These are phyloP conservation scores for Begonia peltatifolia DNA, from an alignment of 306 rosid genomes.

Conservation along the genomic window DNA sequence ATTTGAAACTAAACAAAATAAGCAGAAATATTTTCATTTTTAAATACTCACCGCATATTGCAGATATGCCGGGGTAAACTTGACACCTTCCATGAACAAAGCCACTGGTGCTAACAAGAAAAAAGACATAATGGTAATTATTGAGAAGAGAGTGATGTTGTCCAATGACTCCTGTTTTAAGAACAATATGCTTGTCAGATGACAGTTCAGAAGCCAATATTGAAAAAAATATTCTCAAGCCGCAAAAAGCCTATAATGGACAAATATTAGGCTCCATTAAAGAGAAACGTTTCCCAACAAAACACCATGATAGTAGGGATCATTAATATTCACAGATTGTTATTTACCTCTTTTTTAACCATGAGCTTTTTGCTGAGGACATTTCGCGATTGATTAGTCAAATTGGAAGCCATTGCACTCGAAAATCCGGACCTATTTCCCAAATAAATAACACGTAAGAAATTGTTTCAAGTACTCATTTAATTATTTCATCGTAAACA, in stretches of 20 bases:
- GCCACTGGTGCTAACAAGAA: conserved; percentile 57
- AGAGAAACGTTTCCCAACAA: no score
- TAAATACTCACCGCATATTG: conserved; percentile 61
- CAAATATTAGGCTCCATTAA: no score
- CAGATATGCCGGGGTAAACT: conserved; percentile 55
- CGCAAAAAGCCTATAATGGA: no score
- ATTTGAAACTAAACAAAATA: conserved; percentile 6
- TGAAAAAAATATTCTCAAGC: no score
- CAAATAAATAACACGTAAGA: no score
- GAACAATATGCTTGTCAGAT: background rate
- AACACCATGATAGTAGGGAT: no score
- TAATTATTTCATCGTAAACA: no score
- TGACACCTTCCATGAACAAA: conserved; percentile 67
- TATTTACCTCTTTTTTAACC: conserved; percentile 47
- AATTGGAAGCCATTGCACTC: conserved; percentile 15
- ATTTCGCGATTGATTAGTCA: conserved; percentile 88
- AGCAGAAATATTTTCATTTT: conserved; percentile 5
- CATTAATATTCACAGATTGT: no score
- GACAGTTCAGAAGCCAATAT: no score
- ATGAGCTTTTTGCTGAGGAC: conserved; percentile 96
- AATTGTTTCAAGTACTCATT: no score
- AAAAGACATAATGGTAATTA: conserved; percentile 85
- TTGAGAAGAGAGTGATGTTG: conserved; percentile 92
- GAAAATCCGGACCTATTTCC: no score
- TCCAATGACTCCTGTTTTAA: conserved; percentile 59